Evolutionary conservation across 352 stramenopile genomes (phyloP), one percentile per base, ranked within the genome.

Genomic region (Pythium oligandrum): DNA sequence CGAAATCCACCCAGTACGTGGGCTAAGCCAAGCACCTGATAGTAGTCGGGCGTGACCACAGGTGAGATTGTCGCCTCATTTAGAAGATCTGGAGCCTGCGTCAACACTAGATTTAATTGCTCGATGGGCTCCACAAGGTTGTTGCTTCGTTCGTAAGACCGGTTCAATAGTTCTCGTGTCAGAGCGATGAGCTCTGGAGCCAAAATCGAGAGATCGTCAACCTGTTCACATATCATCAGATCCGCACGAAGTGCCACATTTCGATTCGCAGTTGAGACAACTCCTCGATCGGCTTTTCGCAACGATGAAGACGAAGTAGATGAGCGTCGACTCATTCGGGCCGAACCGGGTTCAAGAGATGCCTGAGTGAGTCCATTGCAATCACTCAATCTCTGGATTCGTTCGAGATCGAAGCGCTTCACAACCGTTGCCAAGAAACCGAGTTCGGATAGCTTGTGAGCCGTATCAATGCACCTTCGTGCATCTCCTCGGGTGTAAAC

Each of bases 1-100:
- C 55, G 59, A 43, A 82, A 78, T 11, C 73, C 73, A 34, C 75
- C 73, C 38, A 86, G 68, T 9, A 86, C 57, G 6, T 73, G 68
- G 26, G 69, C 61, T 11, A 61, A 59, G 9, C 75, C 75, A 35
- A 86, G 32, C 4, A 59, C 61, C 32, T 73, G 55, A 6, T 64
- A 78, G 56, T 79, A 85, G 12, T 42, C 38, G 7, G 38, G 7
- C 12, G 38, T 1, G 38, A 12, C 12, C 38, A 12, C 7, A 8
- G 12, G 38, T 42, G 38, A 42, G 12, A 12, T 12, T 12, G 7
- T 12, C 3, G 32, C 34, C 10, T 44, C 33, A 30, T 56, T 46
- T 34, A 81, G 47, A 17, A 68, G 59, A 38, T 38, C 9, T 6
- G 51, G 64, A 12, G 61, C 44, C 8, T 53, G 37, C 62, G 66